A percentile compares a stretch with the other conserved stretches of the same genome.
These are phyloP conservation scores for Rhizoctonia solani DNA, from an alignment of 1,284 basidiomycete genomes.

Conservation along the genomic window DNA sequence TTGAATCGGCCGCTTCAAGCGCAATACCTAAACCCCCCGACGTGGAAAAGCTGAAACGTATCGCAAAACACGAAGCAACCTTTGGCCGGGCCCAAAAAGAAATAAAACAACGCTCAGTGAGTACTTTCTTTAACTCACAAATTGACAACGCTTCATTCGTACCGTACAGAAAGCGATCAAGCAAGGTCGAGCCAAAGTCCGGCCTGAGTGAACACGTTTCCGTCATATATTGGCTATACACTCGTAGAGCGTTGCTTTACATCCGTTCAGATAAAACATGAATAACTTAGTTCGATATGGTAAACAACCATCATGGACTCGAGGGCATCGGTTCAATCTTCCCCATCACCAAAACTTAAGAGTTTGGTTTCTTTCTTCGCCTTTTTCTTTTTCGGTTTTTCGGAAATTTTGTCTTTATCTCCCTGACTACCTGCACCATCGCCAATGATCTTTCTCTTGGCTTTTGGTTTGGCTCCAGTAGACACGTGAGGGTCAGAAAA, in stretches of 20 bases:
- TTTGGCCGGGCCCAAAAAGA: slow-evolving; percentile 15
- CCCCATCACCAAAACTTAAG: slow-evolving; percentile 62
- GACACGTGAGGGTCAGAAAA: slow-evolving; percentile 46
- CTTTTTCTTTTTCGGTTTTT: slow-evolving; percentile 52
- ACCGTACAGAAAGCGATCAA: slow-evolving; percentile 8
- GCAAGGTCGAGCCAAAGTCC: slow-evolving; percentile 25
- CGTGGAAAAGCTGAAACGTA: slow-evolving; percentile 4
- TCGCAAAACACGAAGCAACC: slow-evolving; percentile 22
- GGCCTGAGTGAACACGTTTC: slow-evolving; percentile 12
- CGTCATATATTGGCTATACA: too few species aligned
- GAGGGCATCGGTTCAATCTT: slow-evolving; percentile 13
- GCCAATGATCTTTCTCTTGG: slow-evolving; percentile 32
- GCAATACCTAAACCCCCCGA: slow-evolving; percentile 20
- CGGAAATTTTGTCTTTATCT: slow-evolving; percentile 41
- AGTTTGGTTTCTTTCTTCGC: slow-evolving; percentile 56
- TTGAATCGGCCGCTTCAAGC: neutral
- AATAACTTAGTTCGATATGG: neutral
- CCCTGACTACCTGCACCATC: slow-evolving; percentile 16
- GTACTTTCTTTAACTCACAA: neutral
- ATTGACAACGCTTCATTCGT: neutral
- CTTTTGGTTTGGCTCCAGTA: slow-evolving; percentile 40
- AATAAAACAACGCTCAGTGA: slow-evolving; percentile 3
- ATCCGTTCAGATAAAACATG: neutral
- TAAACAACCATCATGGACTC: neutral
- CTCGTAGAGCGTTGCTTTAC: too few species aligned